Percentiles rank a stretch among this genome's conserved stretches.
phyloP scores from a whole-genome alignment of 2,329 filamentous ascomycete species.

The Pseudocercospora eumusae region DNA sequence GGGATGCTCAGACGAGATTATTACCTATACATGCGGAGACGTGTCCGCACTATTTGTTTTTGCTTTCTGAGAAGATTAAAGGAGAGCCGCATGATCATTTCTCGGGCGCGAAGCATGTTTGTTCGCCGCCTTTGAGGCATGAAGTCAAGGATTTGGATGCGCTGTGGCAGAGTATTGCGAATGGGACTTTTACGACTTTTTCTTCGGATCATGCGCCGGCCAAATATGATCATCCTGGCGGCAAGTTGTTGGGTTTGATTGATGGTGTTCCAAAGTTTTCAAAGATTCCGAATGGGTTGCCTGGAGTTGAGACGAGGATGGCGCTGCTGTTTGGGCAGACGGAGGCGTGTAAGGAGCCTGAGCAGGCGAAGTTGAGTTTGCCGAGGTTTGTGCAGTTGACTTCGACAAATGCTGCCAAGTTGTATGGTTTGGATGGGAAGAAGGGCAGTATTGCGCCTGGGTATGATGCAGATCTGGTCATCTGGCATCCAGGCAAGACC shows the following conservation, averaged over 20 bases:
- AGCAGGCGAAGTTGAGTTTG: conserved; percentile 34
- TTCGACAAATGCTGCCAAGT: conserved; percentile 47
- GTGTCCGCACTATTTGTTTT: conserved; percentile 43
- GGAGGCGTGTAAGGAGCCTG: conserved; percentile 33
- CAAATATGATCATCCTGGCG: conserved; percentile 42
- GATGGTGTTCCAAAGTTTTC: conserved; percentile 43
- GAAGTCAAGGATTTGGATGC: conserved; percentile 38
- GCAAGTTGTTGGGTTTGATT: conserved; percentile 44
- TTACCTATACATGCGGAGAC: conserved; percentile 43
- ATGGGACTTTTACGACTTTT: conserved; percentile 41
- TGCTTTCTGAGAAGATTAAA: conserved; percentile 39
- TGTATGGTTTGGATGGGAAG: conserved; percentile 45
- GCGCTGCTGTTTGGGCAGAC: conserved; percentile 44
- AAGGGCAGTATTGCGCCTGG: conserved; percentile 48
- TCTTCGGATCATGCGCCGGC: conserved; percentile 44
- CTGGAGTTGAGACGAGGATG: conserved; percentile 48
- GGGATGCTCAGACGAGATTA: conserved; percentile 40
- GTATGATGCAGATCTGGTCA: conserved; percentile 48
- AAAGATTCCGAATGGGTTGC: conserved; percentile 49
- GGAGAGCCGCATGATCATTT: conserved; percentile 39
- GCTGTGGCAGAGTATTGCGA: conserved; percentile 40
- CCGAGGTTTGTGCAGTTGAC: conserved; percentile 50
- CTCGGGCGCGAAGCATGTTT: conserved; percentile 42
- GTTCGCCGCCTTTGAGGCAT: conserved; percentile 40
- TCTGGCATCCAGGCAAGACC: conserved; percentile 44